Evolutionary conservation across 129 eudicot species (phyloP), one percentile per base, ranked within the genome.

Genomic region (Helianthus annuus): DNA sequence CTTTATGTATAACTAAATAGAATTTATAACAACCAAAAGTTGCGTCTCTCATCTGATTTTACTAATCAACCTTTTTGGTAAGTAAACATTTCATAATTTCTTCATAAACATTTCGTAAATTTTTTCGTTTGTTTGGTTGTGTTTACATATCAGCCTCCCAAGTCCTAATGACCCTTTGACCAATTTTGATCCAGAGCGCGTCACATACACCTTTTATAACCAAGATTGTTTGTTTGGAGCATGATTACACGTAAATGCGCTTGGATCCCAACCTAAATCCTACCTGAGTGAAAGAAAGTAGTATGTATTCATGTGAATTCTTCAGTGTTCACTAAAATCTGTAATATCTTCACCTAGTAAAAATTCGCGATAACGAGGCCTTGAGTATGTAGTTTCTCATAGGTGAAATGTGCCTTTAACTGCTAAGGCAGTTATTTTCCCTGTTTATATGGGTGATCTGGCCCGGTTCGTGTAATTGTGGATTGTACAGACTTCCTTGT

Each of bases 151-250:
- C 45, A 40, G 9, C 45, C 45, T 40, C 45, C 45, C 45, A 40
- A 40, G 4, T 6, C 7, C 45, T 6, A 27, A 27, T 1, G 32
- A 27, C 45, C 8, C 7, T 40, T 40, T 40, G 45, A 40, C 45
- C 45, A 5, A 40, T 6, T 40, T 40, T 40, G 45, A 40, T 40
- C 8, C 45, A 40, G 45, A 40, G 45, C 45, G 1, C 9, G 6
- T 40, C 45, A 40, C 8, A 8, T 6, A 6, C 8, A 40, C 45
- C 45, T 40, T 40, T 40, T 40, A 40, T 0, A 40, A 40, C 8
- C 1, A 40, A 40, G 45, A 34, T 10, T 62, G 67, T 32, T 49
- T 68, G 59, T 68, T 49, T 68, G 72, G 46, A 68, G 60, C 8
- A 10, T 48, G 73, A 5, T 14, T 53, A 16, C 27, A 7, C 11